Evolutionary conservation across 2,329 filamentous ascomycete genomes (phyloP).

Genomic region (Colletotrichum lindemuthianum): DNA sequence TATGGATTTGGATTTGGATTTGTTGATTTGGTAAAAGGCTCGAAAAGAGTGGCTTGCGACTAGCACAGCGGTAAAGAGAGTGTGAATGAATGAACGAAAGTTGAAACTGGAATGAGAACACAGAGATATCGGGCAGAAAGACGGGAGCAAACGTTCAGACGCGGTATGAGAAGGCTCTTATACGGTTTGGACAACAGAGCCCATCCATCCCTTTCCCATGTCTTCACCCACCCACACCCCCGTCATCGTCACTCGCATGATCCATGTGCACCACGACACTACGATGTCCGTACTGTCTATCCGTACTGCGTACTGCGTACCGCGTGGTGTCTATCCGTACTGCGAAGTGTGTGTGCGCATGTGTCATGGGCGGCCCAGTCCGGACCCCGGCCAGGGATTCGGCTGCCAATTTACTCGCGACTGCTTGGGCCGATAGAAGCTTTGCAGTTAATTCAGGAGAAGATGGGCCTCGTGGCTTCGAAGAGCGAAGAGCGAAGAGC

Average conservation of each 20-base stretch:
- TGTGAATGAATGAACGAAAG: conserved; percentile 35
- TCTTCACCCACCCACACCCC: not conserved
- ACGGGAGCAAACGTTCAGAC: not conserved
- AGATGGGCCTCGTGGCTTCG: not conserved
- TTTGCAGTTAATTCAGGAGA: conserved; percentile 7
- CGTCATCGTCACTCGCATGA: not conserved
- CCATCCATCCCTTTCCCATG: conserved; percentile 1
- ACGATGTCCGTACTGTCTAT: not conserved
- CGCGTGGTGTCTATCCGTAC: too few species aligned
- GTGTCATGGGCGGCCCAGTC: conserved; percentile 29
- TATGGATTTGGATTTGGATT: conserved; percentile 14
- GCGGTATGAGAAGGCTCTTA: conserved; percentile 29
- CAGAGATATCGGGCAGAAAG: conserved; percentile 24
- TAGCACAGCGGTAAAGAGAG: conserved; percentile 37
- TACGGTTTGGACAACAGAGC: conserved; percentile 12
- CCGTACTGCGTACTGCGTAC: not conserved
- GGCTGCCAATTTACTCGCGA: conserved; percentile 32
- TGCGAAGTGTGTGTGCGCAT: not conserved
- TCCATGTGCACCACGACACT: not conserved
- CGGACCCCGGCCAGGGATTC: conserved; percentile 10
- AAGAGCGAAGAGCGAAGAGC: not conserved
- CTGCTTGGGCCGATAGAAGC: conserved; percentile 26
- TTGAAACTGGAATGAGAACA: conserved; percentile 29
- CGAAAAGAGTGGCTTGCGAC: conserved; percentile 37
- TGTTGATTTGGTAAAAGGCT: conserved; percentile 27